A percentile compares a stretch with the other conserved stretches of the same genome.
Evolutionary conservation across 2,329 filamentous ascomycete genomes (phyloP).

Genomic region (Tolypocladium endophyticum): DNA sequence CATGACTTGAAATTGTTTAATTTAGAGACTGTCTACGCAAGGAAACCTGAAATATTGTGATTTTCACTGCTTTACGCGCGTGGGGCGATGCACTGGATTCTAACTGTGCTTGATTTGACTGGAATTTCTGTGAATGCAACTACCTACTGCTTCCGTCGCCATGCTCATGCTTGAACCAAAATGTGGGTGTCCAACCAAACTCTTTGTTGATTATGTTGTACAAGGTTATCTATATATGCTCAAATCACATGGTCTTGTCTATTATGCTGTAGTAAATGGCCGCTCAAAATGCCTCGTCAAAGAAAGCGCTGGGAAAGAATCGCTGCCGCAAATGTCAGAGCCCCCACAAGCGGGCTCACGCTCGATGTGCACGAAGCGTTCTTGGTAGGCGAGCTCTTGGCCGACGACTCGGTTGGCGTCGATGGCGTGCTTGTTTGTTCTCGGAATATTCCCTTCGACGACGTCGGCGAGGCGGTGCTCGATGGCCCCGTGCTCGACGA

Average conservation of each 20-base stretch:
- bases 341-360: not conserved
- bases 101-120: too few species aligned
- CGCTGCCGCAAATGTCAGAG: not conserved
- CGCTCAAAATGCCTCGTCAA: not conserved
- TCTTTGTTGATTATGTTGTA: not conserved
- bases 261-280: not conserved
- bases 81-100: too few species aligned
- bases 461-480: not conserved
- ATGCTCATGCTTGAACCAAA: too few species aligned
- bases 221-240: not conserved
- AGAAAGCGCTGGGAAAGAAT: not conserved
- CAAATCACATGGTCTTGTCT: not conserved
- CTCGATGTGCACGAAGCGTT: not conserved
- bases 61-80: too few species aligned
- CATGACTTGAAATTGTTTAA: too few species aligned
- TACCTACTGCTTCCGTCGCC: too few species aligned
- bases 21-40: too few species aligned
- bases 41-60: too few species aligned
- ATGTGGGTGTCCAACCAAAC: not conserved
- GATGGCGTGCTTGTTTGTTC: not conserved
- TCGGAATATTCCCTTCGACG: not conserved
- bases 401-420: not conserved
- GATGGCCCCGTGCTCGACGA: not conserved
- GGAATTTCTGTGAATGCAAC: too few species aligned
- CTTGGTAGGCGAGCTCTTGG: not conserved